Conservation (phyloP, 257 asterid species). For the Fraxinus cuspidata region DNA sequence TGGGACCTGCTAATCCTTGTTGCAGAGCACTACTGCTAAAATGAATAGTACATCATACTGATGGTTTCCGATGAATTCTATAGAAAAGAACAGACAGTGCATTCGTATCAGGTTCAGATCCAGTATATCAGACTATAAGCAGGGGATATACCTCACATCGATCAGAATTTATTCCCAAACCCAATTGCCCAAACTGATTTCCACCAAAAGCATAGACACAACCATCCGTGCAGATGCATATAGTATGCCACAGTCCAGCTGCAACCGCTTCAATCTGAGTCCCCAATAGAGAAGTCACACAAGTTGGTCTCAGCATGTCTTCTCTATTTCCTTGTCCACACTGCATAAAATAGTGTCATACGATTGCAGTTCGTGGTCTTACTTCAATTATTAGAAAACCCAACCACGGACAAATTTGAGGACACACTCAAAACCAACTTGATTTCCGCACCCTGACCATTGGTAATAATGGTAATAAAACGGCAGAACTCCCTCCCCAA, state of each 20-base stretch:
- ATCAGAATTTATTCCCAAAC: slow-evolving; percentile 60
- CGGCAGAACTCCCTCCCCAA: neutral
- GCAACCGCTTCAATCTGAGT: slow-evolving; percentile 54
- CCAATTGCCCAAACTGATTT: slow-evolving; percentile 82
- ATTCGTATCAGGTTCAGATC: slow-evolving; percentile 33
- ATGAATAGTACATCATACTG: slow-evolving; percentile 34
- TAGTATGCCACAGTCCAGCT: slow-evolving; percentile 81
- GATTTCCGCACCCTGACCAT: neutral
- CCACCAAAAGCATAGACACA: slow-evolving; percentile 70
- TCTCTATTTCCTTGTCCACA: slow-evolving; percentile 73
- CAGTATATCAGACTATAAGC: slow-evolving; percentile 14
- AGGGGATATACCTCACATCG: slow-evolving; percentile 56
- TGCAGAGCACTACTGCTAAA: slow-evolving; percentile 42
- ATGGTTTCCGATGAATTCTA: slow-evolving; percentile 47
- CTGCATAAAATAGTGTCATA: slow-evolving; percentile 39
- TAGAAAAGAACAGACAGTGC: slow-evolving; percentile 40
- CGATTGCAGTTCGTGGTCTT: neutral
- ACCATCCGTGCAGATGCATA: slow-evolving; percentile 55
- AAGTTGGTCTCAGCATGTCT: slow-evolving; percentile 62
- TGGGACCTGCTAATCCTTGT: slow-evolving; percentile 39
- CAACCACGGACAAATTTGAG: neutral
- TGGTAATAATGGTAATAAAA: neutral
- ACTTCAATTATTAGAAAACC: neutral
- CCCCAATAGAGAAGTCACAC: slow-evolving; percentile 55
- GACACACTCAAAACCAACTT: neutral